Percentiles rank a stretch among this genome's conserved stretches.
Conservation (phyloP, 768 basidiomycete genomes). For the Tricholoma flavovirens region DNA sequence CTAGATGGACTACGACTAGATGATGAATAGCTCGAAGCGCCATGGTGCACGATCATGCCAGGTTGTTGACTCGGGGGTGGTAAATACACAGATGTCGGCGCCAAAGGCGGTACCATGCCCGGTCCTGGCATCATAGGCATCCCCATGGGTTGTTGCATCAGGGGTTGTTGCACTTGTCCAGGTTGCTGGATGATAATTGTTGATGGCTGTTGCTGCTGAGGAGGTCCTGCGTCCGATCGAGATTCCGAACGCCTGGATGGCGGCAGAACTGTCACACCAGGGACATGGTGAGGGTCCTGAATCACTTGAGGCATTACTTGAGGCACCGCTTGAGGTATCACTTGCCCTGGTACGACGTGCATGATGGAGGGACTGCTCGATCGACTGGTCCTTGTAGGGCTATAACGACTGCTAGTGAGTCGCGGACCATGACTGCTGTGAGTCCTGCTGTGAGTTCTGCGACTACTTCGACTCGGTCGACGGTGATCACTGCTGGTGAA, state of each 20-base stretch:
- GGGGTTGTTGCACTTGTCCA: neutral
- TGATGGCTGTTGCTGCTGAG: neutral
- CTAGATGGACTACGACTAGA: neutral
- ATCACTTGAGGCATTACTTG: neutral
- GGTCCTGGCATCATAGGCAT: neutral
- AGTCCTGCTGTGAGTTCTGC: constrained; percentile 16
- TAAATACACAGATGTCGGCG: neutral
- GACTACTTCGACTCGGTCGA: neutral
- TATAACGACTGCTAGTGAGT: constrained; percentile 5
- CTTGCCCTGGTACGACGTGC: neutral
- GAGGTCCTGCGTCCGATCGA: neutral
- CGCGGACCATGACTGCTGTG: constrained; percentile 13
- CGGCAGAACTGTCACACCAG: neutral
- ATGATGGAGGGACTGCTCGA: neutral
- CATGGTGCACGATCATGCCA: neutral
- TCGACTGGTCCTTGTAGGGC: neutral
- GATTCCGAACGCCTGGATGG: neutral
- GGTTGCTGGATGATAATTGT: constrained; percentile 5
- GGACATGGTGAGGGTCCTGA: neutral
- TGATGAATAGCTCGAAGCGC: neutral
- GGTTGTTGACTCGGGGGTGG: neutral
- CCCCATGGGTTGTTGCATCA: neutral
- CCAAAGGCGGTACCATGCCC: neutral
- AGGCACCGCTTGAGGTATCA: neutral
- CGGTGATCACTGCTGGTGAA: constrained; percentile 2